A percentile compares a stretch with the other conserved stretches of the same genome.
Conservation (phyloP, 306 rosid species). For the Medicago lupulina region DNA sequence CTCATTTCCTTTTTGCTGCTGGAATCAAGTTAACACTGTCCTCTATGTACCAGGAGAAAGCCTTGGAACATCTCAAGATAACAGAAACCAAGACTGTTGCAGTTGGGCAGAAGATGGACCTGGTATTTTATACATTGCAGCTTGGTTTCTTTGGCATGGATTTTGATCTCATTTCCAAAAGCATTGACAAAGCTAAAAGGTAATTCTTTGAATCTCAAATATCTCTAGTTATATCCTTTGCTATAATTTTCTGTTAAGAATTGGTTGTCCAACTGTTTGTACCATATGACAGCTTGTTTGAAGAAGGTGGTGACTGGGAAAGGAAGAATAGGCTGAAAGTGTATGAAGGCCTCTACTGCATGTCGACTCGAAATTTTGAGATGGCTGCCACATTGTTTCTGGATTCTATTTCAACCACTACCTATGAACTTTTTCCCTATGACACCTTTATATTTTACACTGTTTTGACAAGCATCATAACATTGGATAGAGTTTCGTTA, state of each 20-base stretch:
- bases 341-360: constrained; percentile 90
- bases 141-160: constrained; percentile 97
- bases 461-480: constrained; percentile 90
- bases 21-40: constrained; percentile 31
- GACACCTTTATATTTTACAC: constrained; percentile 93
- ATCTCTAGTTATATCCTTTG: constrained; percentile 13
- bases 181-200: constrained; percentile 96
- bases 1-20: constrained; percentile 10
- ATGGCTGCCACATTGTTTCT: constrained; percentile 84
- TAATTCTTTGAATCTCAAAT: constrained; percentile 26
- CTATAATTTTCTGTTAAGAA: constrained; percentile 16
- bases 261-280: constrained; percentile 45
- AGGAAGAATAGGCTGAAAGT: constrained; percentile 96
- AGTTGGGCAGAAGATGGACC: constrained; percentile 98
- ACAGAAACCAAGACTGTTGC: constrained; percentile 97
- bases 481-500: constrained; percentile 92
- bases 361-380: constrained; percentile 92
- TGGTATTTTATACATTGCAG: constrained; percentile 86
- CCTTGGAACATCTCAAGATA: constrained; percentile 90
- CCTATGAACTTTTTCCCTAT: constrained; percentile 88
- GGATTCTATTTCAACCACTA: constrained; percentile 96
- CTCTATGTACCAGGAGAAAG: constrained; percentile 67
- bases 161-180: constrained; percentile 92
- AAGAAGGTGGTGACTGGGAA: constrained; percentile 99
- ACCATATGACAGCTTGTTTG: constrained; percentile 75